These are phyloP conservation scores for Leptographium flavum DNA, from an alignment of 2,329 filamentous ascomycete species.

Conservation along the genomic window DNA sequence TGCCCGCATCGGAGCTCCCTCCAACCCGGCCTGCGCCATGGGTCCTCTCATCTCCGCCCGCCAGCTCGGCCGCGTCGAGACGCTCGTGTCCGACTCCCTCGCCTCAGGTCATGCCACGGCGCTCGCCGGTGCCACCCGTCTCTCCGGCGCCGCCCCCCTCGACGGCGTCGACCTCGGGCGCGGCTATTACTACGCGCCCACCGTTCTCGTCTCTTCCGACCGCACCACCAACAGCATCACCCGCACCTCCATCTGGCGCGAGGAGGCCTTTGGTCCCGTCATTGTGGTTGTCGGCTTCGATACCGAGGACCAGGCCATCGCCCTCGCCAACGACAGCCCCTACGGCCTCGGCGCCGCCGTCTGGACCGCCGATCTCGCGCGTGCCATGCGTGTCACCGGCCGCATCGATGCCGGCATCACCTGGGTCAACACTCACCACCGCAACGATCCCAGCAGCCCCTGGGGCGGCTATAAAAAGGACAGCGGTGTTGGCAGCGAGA, in stretches of 20 bases:
- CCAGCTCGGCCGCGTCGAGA: constrained; percentile 53
- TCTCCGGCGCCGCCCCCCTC: constrained; percentile 29
- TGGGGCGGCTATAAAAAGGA: constrained; percentile 51
- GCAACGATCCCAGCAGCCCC: constrained; percentile 57
- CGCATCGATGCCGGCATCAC: constrained; percentile 50
- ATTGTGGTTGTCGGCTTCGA: constrained; percentile 63
- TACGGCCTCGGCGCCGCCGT: constrained; percentile 67
- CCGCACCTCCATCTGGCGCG: constrained; percentile 58
- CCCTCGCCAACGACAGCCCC: constrained; percentile 56
- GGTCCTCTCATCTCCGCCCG: constrained; percentile 46
- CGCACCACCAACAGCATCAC: constrained; percentile 30
- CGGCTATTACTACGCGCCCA: constrained; percentile 69
- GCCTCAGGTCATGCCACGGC: constrained; percentile 25
- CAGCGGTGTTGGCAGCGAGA: constrained; percentile 59
- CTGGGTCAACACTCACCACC: constrained; percentile 49
- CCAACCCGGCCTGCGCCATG: constrained; percentile 44
- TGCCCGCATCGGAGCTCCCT: constrained; percentile 40
- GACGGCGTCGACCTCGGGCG: constrained; percentile 36
- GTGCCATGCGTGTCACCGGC: constrained; percentile 59
- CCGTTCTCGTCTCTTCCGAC: constrained; percentile 45
- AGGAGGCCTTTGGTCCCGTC: constrained; percentile 76
- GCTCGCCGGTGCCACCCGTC: constrained; percentile 27
- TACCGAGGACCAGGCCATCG: constrained; percentile 55
- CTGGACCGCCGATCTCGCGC: constrained; percentile 62
- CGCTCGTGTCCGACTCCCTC: constrained; percentile 50